These are phyloP conservation scores for Trichoderma sp. DNA, from an alignment of 2,329 filamentous ascomycete genomes.

Conservation along the genomic window DNA sequence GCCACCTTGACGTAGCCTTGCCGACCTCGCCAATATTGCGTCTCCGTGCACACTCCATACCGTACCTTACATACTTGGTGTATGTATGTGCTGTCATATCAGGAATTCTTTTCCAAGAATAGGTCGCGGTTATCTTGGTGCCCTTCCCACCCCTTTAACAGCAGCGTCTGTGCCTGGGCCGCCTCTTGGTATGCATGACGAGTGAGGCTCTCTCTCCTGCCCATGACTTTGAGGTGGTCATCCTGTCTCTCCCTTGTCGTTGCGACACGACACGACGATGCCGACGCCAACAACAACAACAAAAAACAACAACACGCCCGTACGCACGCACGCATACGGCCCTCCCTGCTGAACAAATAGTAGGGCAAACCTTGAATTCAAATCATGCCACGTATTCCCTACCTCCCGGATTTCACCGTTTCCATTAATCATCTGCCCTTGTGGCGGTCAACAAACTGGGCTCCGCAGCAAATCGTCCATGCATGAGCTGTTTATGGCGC, in stretches of 20 bases:
- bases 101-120: background rate
- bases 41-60: background rate
- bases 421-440: constrained; percentile 14
- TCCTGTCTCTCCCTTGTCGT: background rate
- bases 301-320: too few species aligned
- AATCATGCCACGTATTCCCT: constrained; percentile 17
- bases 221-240: background rate
- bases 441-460: constrained; percentile 14
- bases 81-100: constrained; percentile 14
- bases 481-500: constrained; percentile 19
- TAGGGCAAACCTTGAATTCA: constrained; percentile 2
- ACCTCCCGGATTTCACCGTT: constrained; percentile 8
- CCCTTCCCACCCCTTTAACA: background rate
- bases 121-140: constrained; percentile 1
- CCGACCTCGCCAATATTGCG: background rate
- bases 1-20: constrained; percentile 16
- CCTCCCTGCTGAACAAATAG: constrained; percentile 1
- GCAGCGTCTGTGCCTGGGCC: background rate
- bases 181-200: background rate
- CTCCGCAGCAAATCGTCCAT: constrained; percentile 16
- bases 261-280: background rate
- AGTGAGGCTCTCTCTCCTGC: constrained; percentile 5
- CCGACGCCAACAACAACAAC: background rate
- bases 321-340: background rate
- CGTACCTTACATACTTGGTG: constrained; percentile 4